Percentiles rank a stretch among this genome's conserved stretches.
phyloP scores from a whole-genome alignment of 2,329 filamentous ascomycete genomes.

The Magnaporthiopsis poae region DNA sequence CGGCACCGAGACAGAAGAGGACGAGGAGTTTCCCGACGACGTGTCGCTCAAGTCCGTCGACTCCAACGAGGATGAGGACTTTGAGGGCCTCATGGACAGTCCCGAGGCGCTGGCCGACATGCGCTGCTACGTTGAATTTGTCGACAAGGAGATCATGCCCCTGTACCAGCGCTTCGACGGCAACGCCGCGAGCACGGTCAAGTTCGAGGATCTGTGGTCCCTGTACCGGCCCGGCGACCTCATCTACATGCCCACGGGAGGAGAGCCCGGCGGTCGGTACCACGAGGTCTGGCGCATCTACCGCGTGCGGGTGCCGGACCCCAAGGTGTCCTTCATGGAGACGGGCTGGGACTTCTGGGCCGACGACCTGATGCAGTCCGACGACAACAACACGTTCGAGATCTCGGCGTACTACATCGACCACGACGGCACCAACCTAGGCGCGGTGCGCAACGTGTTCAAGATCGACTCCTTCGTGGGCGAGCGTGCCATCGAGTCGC shows the following conservation, averaged over 20 bases:
- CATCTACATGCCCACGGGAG: slow-evolving; percentile 24
- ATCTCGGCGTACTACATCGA: slow-evolving; percentile 29
- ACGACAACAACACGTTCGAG: neutral
- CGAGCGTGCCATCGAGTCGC: slow-evolving; percentile 27
- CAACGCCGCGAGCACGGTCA: slow-evolving; percentile 3
- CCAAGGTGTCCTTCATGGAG: slow-evolving; percentile 1
- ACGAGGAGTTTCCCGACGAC: slow-evolving; percentile 11
- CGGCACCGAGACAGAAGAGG: slow-evolving; percentile 6
- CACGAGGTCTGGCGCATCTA: slow-evolving; percentile 27
- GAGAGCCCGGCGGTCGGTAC: neutral
- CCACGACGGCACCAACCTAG: slow-evolving; percentile 29
- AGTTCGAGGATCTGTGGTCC: slow-evolving; percentile 32
- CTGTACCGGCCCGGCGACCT: slow-evolving; percentile 31
- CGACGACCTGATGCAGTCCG: slow-evolving; percentile 16
- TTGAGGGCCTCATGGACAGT: slow-evolving; percentile 17
- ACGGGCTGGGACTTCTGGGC: slow-evolving; percentile 21
- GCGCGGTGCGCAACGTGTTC: slow-evolving; percentile 28
- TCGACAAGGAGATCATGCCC: slow-evolving; percentile 33
- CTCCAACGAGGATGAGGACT: slow-evolving; percentile 11
- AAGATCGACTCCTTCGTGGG: slow-evolving; percentile 27
- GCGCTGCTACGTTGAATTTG: slow-evolving; percentile 33
- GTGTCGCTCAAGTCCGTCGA: neutral
- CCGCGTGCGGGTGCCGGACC: slow-evolving; percentile 20
- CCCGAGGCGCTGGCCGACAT: slow-evolving; percentile 30
- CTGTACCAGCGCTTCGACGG: slow-evolving; percentile 19